Evolutionary conservation across 306 rosid species (phyloP).

Genomic region (Cyamopsis tetragonoloba): DNA sequence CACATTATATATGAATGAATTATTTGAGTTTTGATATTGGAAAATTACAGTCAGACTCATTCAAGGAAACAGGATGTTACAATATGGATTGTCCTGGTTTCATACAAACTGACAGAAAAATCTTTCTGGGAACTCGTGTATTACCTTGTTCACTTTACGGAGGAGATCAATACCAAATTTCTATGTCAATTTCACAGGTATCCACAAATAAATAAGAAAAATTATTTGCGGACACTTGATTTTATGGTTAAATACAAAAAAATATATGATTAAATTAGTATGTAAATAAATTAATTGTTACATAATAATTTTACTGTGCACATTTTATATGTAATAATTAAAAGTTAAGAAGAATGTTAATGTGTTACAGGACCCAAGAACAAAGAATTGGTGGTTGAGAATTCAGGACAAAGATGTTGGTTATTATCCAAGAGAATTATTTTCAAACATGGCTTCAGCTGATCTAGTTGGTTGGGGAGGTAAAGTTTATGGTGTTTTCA

Average conservation of each 20-base stretch:
- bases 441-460: background rate
- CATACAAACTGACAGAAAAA: background rate
- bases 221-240: too few species aligned
- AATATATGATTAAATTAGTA: too few species aligned
- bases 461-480: background rate
- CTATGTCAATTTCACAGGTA: background rate
- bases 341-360: too few species aligned
- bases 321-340: too few species aligned
- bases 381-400: background rate
- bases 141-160: background rate
- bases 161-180: background rate
- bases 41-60: background rate
- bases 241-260: too few species aligned
- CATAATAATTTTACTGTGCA: too few species aligned
- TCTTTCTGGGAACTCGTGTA: background rate
- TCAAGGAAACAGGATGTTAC: slow-evolving; percentile 11
- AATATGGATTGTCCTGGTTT: slow-evolving; percentile 13
- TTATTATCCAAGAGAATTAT: background rate
- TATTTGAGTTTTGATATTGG: background rate
- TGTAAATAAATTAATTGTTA: too few species aligned
- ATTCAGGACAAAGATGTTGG: background rate
- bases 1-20: background rate
- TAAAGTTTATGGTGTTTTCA: background rate
- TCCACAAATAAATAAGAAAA: background rate
- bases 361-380: background rate